Conservation (phyloP, 805 yeast genomes). For the Starmerella cellae region DNA sequence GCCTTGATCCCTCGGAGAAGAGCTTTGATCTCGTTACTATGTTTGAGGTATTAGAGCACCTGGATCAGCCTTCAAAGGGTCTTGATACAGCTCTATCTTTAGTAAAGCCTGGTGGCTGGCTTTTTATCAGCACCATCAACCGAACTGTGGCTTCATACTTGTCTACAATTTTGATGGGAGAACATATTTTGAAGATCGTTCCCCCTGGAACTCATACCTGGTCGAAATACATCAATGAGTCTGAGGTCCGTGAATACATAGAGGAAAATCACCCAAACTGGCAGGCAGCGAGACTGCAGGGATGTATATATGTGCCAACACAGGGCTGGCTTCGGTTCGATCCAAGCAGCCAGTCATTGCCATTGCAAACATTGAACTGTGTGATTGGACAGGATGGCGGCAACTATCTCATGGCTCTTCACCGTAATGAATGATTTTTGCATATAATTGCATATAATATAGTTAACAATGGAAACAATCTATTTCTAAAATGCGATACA, state of each 20-base stretch:
- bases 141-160: conserved; percentile 78
- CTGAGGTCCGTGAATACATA: conserved; percentile 60
- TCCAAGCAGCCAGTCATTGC: conserved; percentile 27
- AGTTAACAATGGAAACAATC: too few relatives aligned
- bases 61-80: conserved; percentile 66
- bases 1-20: conserved; percentile 27
- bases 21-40: conserved; percentile 68
- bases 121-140: conserved; percentile 84
- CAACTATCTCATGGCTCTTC: conserved; percentile 71
- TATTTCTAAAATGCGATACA: too few relatives aligned
- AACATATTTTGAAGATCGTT: conserved; percentile 62
- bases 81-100: conserved; percentile 52
- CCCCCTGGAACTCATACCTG: conserved; percentile 88
- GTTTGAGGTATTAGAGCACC: conserved; percentile 94
- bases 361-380: conserved; percentile 9
- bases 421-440: neutral
- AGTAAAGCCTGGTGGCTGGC: conserved; percentile 68
- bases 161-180: conserved; percentile 86
- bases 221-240: conserved; percentile 68
- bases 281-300: conserved; percentile 53
- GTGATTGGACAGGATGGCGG: conserved; percentile 41
- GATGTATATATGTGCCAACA: conserved; percentile 72
- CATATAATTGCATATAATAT: too few relatives aligned
- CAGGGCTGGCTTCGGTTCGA: conserved; percentile 62
- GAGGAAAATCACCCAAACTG: conserved; percentile 31